Conservation (phyloP, 75 land plant species). For the Sequoia sempervirens region DNA sequence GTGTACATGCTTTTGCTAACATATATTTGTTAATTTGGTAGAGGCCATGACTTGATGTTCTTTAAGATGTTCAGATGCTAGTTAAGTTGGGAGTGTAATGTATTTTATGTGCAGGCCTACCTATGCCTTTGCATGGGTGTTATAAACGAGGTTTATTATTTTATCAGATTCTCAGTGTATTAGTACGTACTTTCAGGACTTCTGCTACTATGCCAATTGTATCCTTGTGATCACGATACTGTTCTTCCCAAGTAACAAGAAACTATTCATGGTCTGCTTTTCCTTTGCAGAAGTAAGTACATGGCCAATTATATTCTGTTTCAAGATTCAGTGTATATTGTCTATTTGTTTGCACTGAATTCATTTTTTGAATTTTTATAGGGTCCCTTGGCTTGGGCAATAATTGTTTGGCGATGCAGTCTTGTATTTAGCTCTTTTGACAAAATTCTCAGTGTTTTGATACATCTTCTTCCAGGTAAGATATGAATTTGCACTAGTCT, state of each 20-base stretch:
- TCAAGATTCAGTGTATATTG: not conserved
- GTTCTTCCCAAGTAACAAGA: constrained; percentile 76
- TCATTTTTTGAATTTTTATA: constrained; percentile 10
- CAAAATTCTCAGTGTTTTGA: constrained; percentile 91
- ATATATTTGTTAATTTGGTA: not conserved
- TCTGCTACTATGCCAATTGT: constrained; percentile 97
- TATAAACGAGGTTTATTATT: not conserved
- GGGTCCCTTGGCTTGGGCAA: constrained; percentile 99
- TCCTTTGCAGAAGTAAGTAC: constrained; percentile 88
- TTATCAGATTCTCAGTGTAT: not conserved
- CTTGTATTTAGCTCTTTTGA: constrained; percentile 91
- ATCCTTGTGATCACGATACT: constrained; percentile 82
- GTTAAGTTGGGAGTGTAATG: not conserved
- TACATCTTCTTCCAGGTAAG: constrained; percentile 95
- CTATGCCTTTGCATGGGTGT: not conserved
- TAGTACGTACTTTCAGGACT: constrained; percentile 58
- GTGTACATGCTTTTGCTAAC: not conserved
- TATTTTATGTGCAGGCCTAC: not conserved
- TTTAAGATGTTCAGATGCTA: not conserved
- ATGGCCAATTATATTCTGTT: not conserved
- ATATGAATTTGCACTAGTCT: not conserved
- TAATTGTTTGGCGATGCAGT: constrained; percentile 96
- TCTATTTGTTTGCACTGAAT: not conserved
- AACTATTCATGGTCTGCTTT: constrained; percentile 96
- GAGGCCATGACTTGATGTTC: not conserved